Evolutionary conservation across 2,329 filamentous ascomycete genomes (phyloP).

Genomic region (Hirsutella thompsonii): DNA sequence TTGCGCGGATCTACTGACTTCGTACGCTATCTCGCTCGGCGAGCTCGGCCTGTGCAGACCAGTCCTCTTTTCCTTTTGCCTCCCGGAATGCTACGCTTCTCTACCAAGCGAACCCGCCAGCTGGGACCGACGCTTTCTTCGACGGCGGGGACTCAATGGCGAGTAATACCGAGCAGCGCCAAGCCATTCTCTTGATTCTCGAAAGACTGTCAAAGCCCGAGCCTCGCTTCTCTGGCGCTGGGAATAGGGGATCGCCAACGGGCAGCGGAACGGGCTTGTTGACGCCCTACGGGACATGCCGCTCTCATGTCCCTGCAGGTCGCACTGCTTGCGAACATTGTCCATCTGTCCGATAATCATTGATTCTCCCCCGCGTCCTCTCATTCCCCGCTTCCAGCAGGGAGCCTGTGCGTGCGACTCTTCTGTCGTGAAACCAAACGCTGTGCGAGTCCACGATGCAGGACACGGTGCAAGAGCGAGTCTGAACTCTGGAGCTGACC

Average conservation of each 20-base stretch:
- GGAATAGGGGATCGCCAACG: not conserved
- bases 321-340: not conserved
- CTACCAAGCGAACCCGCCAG: too few relatives aligned
- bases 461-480: not conserved
- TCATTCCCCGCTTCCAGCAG: not conserved
- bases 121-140: too few relatives aligned
- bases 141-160: too few relatives aligned
- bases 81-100: too few relatives aligned
- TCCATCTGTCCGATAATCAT: not conserved
- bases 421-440: not conserved
- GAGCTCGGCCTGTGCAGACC: too few relatives aligned
- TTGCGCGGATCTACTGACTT: too few relatives aligned
- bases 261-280: not conserved
- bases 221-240: not conserved
- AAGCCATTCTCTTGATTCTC: too few relatives aligned
- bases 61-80: too few relatives aligned
- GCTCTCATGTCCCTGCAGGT: not conserved
- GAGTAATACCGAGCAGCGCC: too few relatives aligned
- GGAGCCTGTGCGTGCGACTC: not conserved
- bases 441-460: not conserved
- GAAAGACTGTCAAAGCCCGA: too few relatives aligned
- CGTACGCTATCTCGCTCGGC: too few relatives aligned
- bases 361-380: not conserved
- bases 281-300: not conserved
- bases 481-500: not conserved